These are phyloP conservation scores for Larix sibirica DNA, from an alignment of 83 land plant species.

Conservation along the genomic window DNA sequence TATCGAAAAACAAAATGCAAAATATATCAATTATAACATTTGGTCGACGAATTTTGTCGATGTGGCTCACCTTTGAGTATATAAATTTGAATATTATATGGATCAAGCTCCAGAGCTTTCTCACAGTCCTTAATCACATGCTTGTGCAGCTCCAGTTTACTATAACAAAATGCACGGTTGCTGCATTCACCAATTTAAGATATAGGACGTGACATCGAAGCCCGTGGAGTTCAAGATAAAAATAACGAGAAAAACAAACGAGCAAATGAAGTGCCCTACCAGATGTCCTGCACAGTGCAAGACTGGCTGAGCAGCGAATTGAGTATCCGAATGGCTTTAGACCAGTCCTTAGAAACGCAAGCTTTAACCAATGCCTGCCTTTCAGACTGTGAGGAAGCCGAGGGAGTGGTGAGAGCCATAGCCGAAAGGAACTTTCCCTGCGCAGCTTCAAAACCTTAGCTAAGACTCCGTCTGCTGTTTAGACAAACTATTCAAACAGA, in stretches of 20 bases:
- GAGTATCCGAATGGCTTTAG: constrained; percentile 82
- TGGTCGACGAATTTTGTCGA: background rate
- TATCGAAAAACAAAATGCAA: no score
- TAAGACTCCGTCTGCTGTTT: no score
- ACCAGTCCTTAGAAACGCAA: constrained; percentile 67
- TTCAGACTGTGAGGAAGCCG: constrained; percentile 20
- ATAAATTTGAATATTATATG: constrained; percentile 67
- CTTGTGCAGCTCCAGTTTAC: constrained; percentile 92
- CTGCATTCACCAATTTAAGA: constrained; percentile 35
- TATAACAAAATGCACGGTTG: constrained; percentile 90
- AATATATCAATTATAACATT: no score
- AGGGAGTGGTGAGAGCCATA: background rate
- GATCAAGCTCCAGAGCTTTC: constrained; percentile 67
- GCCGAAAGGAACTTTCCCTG: background rate
- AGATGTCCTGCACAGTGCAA: constrained; percentile 56
- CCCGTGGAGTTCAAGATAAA: no score
- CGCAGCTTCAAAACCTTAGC: no score
- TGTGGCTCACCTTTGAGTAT: constrained; percentile 72
- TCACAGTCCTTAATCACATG: constrained; percentile 91
- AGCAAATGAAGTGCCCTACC: constrained; percentile 29
- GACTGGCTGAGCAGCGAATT: constrained; percentile 56
- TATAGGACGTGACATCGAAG: constrained; percentile 1
- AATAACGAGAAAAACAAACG: background rate
- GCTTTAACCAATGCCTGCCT: constrained; percentile 60
- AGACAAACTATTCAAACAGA: no score